Evolutionary conservation across 805 yeast genomes (phyloP).

Genomic region (Torulaspora gathmanii): DNA sequence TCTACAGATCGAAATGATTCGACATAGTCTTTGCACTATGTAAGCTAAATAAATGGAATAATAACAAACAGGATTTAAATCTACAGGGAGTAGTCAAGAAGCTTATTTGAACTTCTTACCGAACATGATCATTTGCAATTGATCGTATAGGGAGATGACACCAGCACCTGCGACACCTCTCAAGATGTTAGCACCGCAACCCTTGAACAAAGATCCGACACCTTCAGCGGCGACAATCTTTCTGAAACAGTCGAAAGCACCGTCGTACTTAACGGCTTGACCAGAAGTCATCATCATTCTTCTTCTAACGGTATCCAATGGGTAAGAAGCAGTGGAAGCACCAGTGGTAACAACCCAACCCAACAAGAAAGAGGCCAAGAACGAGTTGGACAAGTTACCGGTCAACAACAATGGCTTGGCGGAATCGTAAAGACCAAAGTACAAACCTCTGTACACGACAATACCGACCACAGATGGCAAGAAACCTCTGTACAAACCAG

Average conservation of each 20-base stretch:
- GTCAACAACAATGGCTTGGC: conserved; percentile 85
- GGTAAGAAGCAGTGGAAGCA: conserved; percentile 95
- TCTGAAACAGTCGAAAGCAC: conserved; percentile 84
- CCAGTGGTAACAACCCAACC: conserved; percentile 96
- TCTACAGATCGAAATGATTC: conserved; percentile 1
- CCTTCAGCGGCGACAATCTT: conserved; percentile 90
- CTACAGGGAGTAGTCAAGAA: conserved; percentile 4
- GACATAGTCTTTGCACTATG: not conserved
- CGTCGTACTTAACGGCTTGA: conserved; percentile 88
- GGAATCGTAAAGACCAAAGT: conserved; percentile 94
- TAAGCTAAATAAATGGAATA: conserved; percentile 9
- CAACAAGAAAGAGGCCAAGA: conserved; percentile 85
- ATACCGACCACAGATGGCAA: conserved; percentile 93
- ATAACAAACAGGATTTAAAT: conserved; percentile 13
- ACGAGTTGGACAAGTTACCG: conserved; percentile 85
- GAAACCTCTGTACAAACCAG: conserved; percentile 97
- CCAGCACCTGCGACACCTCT: conserved; percentile 99
- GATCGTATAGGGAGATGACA: conserved; percentile 93
- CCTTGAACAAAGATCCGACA: conserved; percentile 83
- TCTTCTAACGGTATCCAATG: conserved; percentile 96
- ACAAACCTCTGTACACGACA: conserved; percentile 93
- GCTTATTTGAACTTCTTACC: conserved; percentile 80
- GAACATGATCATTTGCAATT: conserved; percentile 82
- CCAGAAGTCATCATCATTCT: conserved; percentile 99
- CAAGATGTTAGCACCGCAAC: conserved; percentile 97